phyloP scores from a whole-genome alignment of 805 yeast genomes.

The Metschnikowia gelsemii region DNA sequence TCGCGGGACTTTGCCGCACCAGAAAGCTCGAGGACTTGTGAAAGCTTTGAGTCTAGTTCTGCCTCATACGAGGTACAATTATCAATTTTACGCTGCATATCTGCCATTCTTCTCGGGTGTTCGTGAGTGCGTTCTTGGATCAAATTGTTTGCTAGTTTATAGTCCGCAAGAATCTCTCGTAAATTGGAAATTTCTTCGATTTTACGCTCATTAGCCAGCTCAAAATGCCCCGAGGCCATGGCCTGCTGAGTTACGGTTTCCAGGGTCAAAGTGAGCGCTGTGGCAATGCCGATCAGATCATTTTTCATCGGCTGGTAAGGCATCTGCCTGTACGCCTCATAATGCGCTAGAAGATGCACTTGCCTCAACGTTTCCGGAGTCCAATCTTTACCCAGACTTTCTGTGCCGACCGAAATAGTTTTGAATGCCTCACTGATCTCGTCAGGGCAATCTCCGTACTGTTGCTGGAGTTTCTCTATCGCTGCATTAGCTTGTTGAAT shows the following conservation, averaged over 20 bases:
- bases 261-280: constrained; percentile 18
- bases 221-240: constrained; percentile 6
- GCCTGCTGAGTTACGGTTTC: constrained; percentile 16
- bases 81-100: constrained; percentile 7
- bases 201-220: constrained; percentile 1
- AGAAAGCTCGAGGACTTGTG: constrained; percentile 1
- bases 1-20: constrained; percentile 12
- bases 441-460: constrained; percentile 7
- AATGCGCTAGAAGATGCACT: constrained; percentile 17
- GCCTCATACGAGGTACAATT: constrained; percentile 7
- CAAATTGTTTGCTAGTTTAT: constrained; percentile 10
- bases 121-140: constrained; percentile 5
- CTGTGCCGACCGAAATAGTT: background rate
- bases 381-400: constrained; percentile 6
- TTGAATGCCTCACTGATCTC: background rate
- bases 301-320: constrained; percentile 20
- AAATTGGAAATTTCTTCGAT: constrained; percentile 2
- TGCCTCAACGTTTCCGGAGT: constrained; percentile 5
- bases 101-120: constrained; percentile 16
- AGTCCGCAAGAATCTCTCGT: constrained; percentile 11
- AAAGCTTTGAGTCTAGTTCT: constrained; percentile 6
- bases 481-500: constrained; percentile 18
- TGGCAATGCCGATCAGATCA: constrained; percentile 24
- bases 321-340: constrained; percentile 16
- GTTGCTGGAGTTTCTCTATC: constrained; percentile 10